A percentile compares a stretch with the other conserved stretches of the same genome.
phyloP scores from a whole-genome alignment of 116 monocot genomes.

The Zostera marina region DNA sequence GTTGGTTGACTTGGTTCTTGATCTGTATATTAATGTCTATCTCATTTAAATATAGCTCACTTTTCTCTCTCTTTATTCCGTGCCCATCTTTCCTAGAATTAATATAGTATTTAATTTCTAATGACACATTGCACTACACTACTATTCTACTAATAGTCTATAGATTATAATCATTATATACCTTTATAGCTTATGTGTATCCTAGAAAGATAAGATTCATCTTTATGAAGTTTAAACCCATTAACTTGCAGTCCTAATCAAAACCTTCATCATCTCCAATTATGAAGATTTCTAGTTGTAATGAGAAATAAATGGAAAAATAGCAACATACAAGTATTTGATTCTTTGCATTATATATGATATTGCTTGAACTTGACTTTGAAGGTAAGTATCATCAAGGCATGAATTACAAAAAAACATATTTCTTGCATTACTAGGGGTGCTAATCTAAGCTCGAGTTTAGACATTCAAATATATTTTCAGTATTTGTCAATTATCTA shows the following conservation, averaged over 20 bases:
- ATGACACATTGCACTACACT: too few species aligned
- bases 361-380: too few species aligned
- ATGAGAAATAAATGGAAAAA: too few species aligned
- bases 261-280: background rate
- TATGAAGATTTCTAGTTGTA: background rate
- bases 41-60: background rate
- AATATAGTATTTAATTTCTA: too few species aligned
- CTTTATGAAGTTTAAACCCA: background rate
- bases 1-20: too few species aligned
- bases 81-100: too few species aligned
- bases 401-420: background rate
- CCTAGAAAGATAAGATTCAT: background rate
- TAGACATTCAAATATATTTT: background rate
- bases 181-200: background rate
- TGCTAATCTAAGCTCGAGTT: background rate
- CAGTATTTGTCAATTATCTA: background rate
- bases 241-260: background rate
- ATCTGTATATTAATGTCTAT: background rate
- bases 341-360: too few species aligned
- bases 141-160: too few species aligned
- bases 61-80: background rate
- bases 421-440: background rate
- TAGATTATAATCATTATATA: background rate
- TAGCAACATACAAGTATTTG: too few species aligned
- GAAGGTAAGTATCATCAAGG: too few species aligned